Evolutionary conservation across 1,284 basidiomycete genomes (phyloP).

Genomic region (Malassezia yamatoensis): DNA sequence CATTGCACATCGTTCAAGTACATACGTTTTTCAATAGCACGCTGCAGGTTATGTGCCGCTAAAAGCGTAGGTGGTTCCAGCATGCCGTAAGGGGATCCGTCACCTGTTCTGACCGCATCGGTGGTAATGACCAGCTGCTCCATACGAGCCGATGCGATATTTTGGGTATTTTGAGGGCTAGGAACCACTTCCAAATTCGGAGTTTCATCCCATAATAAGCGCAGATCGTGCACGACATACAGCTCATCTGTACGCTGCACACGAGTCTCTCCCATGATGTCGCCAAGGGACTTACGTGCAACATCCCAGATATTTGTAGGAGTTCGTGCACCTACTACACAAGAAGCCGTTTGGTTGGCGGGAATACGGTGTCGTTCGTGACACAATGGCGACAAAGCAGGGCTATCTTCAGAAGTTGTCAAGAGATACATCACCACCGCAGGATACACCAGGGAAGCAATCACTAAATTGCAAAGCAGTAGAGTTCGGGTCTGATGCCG

Average conservation of each 20-base stretch:
- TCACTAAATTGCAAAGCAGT: conserved; percentile 82
- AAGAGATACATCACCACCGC: conserved; percentile 44
- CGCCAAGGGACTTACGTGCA: conserved; percentile 4
- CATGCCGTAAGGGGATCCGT: conserved; percentile 32
- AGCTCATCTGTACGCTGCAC: conserved; percentile 1
- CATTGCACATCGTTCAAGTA: not conserved
- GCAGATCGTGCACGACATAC: conserved; percentile 32
- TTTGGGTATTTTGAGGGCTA: conserved; percentile 6
- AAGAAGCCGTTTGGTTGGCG: not conserved
- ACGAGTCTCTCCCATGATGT: conserved; percentile 3
- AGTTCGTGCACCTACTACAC: conserved; percentile 8
- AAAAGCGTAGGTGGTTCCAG: conserved; percentile 33
- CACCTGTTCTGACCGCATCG: conserved; percentile 35
- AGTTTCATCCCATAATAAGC: conserved; percentile 45
- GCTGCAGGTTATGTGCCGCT: conserved; percentile 33
- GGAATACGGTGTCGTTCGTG: conserved; percentile 5
- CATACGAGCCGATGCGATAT: conserved; percentile 19
- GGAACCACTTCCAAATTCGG: conserved; percentile 8
- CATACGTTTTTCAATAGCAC: conserved; percentile 21
- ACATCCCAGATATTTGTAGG: conserved; percentile 17
- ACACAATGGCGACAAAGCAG: conserved; percentile 4
- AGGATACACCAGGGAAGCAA: conserved; percentile 75
- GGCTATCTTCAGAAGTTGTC: conserved; percentile 14
- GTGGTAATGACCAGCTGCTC: conserved; percentile 44
- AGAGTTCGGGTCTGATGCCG: conserved; percentile 80